phyloP scores from a whole-genome alignment of 2,329 filamentous ascomycete genomes.

The Trichoderma aggressivum region DNA sequence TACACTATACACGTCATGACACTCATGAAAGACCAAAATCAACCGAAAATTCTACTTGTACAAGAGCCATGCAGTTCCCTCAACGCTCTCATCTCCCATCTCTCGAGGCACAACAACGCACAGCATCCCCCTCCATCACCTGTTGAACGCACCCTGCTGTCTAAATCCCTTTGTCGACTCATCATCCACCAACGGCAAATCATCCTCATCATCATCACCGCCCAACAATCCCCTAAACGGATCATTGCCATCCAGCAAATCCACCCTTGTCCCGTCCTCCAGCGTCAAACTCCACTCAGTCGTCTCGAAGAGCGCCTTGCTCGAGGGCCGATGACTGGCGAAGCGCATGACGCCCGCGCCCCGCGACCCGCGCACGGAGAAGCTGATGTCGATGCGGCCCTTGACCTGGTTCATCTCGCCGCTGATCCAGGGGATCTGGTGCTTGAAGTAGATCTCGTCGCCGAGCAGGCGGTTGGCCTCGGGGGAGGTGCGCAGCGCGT shows the following conservation, averaged over 20 bases:
- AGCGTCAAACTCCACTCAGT: conserved; percentile 83
- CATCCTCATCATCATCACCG: conserved; percentile 32
- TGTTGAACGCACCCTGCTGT: conserved; percentile 41
- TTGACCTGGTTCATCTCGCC: conserved; percentile 92
- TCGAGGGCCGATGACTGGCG: conserved; percentile 63
- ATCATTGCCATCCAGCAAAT: conserved; percentile 70
- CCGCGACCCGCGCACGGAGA: conserved; percentile 79
- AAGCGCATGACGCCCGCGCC: conserved; percentile 74
- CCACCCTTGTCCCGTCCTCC: conserved; percentile 48
- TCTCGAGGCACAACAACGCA: too few species aligned
- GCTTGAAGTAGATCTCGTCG: conserved; percentile 79
- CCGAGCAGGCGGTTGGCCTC: conserved; percentile 75
- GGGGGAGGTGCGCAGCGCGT: conserved; percentile 79
- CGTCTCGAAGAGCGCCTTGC: conserved; percentile 72
- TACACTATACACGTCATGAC: conserved; percentile 26
- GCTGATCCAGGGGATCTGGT: conserved; percentile 77
- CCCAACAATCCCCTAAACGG: conserved; percentile 59
- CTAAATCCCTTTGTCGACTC: conserved; percentile 50
- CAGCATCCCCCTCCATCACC: conserved; percentile 25
- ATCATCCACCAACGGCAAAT: conserved; percentile 29
- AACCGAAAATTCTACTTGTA: conserved; percentile 8
- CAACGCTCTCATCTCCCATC: not conserved
- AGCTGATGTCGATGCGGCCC: conserved; percentile 82
- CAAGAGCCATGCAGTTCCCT: conserved; percentile 17
- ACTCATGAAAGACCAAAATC: conserved; percentile 23